phyloP scores from a whole-genome alignment of 345 rosid species.

The Rhodamnia argentea region DNA sequence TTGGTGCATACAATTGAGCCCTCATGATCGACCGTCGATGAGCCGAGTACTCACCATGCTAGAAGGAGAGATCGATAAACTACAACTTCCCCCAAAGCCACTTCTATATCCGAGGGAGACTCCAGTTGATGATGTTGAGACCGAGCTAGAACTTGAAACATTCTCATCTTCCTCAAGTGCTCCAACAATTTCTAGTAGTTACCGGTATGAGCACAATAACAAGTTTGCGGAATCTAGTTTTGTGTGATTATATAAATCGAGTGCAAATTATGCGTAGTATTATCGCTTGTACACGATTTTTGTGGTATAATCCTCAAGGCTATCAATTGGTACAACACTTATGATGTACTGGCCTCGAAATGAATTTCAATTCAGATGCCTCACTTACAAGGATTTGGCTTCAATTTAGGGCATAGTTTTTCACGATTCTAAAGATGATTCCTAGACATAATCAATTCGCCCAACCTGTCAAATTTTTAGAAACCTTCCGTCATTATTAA shows the following conservation, averaged over 20 bases:
- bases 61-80: neutral
- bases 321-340: no score
- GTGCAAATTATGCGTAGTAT: neutral
- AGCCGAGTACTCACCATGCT: neutral
- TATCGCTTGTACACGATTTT: no score
- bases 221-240: neutral
- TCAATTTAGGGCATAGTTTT: no score
- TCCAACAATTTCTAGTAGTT: neutral
- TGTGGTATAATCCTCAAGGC: no score
- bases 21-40: neutral
- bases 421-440: no score
- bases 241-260: neutral
- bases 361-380: no score
- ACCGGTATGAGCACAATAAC: neutral
- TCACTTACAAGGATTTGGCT: no score
- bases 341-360: no score
- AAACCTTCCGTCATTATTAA: neutral
- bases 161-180: neutral
- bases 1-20: neutral
- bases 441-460: no score
- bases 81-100: neutral
- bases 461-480: neutral
- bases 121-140: rapidly evolving
- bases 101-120: neutral
- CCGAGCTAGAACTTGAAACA: neutral